phyloP scores from a whole-genome alignment of 176 grass and related monocot genomes.

The Oryza officinalis region DNA sequence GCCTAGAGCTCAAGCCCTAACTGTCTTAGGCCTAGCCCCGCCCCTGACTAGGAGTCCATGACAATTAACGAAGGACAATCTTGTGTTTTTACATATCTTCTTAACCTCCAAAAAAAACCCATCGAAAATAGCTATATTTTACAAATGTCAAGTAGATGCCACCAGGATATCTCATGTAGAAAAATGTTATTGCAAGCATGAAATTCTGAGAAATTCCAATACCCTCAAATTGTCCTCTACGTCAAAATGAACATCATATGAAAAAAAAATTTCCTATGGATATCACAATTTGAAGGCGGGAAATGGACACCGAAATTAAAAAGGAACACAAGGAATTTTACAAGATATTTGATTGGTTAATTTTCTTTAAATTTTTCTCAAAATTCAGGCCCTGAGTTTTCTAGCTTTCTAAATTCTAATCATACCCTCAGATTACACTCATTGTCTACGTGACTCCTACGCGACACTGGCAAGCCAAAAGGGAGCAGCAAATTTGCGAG shows the following conservation, averaged over 20 bases:
- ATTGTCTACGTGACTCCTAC: conserved; percentile 11
- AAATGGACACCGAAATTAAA: neutral
- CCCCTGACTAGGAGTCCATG: no score
- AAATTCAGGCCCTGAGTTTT: neutral
- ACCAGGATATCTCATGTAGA: neutral
- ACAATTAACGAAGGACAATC: no score
- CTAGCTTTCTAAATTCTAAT: neutral
- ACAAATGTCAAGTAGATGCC: neutral
- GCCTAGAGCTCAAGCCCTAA: no score
- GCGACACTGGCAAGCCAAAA: conserved; percentile 4
- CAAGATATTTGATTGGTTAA: neutral
- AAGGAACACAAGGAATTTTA: neutral
- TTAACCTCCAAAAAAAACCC: no score
- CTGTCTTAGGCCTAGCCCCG: no score
- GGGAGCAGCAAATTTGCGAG: neutral
- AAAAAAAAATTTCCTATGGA: neutral
- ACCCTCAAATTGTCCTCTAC: neutral
- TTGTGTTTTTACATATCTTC: no score
- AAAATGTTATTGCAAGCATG: neutral
- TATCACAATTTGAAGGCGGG: neutral
- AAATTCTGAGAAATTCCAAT: neutral
- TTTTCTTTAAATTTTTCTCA: neutral
- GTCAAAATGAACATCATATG: neutral
- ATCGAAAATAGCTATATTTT: no score
- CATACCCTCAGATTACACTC: neutral